Evolutionary conservation across 371 early-diverging fungal species (phyloP), one percentile per base, ranked within the genome.

Genomic region (Rhizopus arrhizus): DNA sequence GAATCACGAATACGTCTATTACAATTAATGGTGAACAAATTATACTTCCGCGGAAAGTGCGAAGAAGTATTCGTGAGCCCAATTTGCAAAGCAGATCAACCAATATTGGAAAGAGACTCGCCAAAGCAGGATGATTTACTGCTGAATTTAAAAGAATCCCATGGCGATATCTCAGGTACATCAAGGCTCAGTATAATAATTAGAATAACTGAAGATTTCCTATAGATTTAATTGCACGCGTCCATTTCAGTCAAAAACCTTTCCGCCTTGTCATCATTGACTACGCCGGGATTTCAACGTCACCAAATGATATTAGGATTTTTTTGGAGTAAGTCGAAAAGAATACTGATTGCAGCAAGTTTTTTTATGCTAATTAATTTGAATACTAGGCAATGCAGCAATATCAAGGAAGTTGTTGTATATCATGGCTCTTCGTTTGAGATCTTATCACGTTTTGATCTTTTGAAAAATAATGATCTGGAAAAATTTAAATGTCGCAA

Each of bases 11-110:
- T 64, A 54, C 61, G 58, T 45, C 56, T 65, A 53, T 57, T 65
- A 50, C 69, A 69, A 50, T 57, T 69, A 55, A 62, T 69, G 69
- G 62, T 66, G 41, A 58, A 58, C 56, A 65, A 65, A 57, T 38
- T 65, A 53, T 62, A 65, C 59, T 69, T 52, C 53, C 53, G 62
- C 35, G 57, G 52, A 51, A 62, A 65, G 58, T 62, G 60, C 36
- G 54, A 69, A 62, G 60, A 69, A 59, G 69, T 69, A 35, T 62
- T 56, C 45, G 59, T 61, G 45, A 69, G 64, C 35, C 64, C 62
- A 49, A 42, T 40, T 56, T 64, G 62, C 60, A 52, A 51, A 50
- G 65, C 62, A 40, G 38, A 59, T 56, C 59, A 59, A 56, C 57
- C 65, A 43, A 59, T 69, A 49, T 51, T 61, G 38, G 62, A 61